phyloP scores from a whole-genome alignment of 345 rosid species.

The Gossypium ekmanianum region DNA sequence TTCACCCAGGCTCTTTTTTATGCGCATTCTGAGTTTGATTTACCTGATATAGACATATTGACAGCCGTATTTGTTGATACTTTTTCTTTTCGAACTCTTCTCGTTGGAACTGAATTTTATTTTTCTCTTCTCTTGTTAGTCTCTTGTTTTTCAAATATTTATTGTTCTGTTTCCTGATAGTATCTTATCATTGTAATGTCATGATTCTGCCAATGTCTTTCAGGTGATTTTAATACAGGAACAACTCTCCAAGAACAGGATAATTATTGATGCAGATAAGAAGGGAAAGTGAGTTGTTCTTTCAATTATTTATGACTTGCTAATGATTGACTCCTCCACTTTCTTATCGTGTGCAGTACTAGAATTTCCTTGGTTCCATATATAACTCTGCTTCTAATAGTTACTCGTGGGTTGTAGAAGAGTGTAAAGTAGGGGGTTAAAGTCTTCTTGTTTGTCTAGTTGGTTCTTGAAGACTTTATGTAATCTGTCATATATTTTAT shows the following conservation, averaged over 20 bases:
- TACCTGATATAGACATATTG: not conserved
- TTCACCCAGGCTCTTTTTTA: not conserved
- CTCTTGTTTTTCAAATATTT: not conserved
- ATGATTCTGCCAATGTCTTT: constrained; percentile 20
- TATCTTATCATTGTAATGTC: not conserved
- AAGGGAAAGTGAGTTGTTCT: constrained; percentile 82
- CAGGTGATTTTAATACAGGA: constrained; percentile 94
- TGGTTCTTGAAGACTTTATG: not conserved
- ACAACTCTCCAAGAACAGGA: constrained; percentile 92
- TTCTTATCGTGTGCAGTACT: not conserved
- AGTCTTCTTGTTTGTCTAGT: not conserved
- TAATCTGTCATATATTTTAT: not conserved
- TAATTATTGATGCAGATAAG: constrained; percentile 84
- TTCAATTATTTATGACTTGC: constrained; percentile 3
- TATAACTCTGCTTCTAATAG: not conserved
- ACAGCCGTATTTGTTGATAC: not conserved
- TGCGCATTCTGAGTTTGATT: not conserved
- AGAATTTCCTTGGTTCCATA: not conserved
- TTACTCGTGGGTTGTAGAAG: not conserved
- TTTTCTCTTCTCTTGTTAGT: not conserved
- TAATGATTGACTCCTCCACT: not conserved
- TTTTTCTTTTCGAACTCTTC: not conserved
- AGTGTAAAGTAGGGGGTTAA: not conserved
- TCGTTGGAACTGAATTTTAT: not conserved
- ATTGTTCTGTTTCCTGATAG: not conserved